These are phyloP conservation scores for Claviceps sp. DNA, from an alignment of 2,329 filamentous ascomycete genomes.

Conservation along the genomic window DNA sequence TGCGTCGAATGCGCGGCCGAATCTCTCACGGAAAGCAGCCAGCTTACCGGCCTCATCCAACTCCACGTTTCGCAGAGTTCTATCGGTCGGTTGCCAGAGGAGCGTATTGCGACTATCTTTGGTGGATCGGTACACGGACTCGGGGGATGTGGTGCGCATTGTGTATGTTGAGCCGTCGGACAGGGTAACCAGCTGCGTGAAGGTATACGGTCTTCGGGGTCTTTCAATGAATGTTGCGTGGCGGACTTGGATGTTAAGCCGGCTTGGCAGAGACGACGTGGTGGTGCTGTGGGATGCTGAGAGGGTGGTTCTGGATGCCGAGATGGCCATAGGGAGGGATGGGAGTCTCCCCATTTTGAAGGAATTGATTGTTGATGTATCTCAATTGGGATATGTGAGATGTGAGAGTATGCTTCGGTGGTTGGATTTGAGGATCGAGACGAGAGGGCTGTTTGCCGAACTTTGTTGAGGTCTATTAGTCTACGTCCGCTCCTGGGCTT, in stretches of 20 bases:
- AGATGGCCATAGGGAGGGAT: conserved; percentile 14
- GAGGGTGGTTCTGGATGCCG: conserved; percentile 16
- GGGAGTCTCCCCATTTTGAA: conserved; percentile 18
- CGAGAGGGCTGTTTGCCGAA: not conserved
- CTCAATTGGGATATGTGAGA: too few relatives aligned
- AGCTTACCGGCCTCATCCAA: conserved; percentile 88
- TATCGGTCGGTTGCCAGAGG: conserved; percentile 79
- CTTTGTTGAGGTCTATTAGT: not conserved
- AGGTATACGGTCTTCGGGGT: conserved; percentile 86
- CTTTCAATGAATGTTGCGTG: conserved; percentile 77
- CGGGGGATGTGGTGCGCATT: conserved; percentile 62
- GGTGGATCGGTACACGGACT: conserved; percentile 41
- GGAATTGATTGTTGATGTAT: too few relatives aligned
- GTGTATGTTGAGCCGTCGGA: conserved; percentile 81
- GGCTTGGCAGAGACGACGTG: conserved; percentile 12
- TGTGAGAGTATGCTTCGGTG: not conserved
- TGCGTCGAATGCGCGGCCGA: conserved; percentile 73
- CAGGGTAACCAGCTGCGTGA: conserved; percentile 91
- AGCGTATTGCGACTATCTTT: conserved; percentile 86
- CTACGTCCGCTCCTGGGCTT: not conserved
- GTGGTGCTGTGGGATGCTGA: conserved; percentile 11
- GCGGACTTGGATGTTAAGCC: conserved; percentile 44
- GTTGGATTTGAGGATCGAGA: not conserved
- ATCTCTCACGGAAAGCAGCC: conserved; percentile 72
- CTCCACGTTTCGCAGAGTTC: conserved; percentile 75